Conservation (phyloP, 768 basidiomycete genomes). For the Tricholoma hemisulphureum region DNA sequence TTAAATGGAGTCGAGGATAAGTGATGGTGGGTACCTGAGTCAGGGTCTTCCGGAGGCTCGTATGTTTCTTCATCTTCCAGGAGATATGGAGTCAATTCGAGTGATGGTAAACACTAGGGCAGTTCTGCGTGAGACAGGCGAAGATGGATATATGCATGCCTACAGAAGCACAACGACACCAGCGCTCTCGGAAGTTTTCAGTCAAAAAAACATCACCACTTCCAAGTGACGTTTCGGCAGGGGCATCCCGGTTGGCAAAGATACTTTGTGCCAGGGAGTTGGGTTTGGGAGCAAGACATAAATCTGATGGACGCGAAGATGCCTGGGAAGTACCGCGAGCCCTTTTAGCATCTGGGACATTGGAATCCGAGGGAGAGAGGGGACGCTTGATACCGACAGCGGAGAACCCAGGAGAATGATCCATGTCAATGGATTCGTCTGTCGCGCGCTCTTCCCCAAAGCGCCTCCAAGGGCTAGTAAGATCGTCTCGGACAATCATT, state of each 20-base stretch:
- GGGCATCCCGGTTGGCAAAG: constrained; percentile 28
- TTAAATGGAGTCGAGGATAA: constrained; percentile 9
- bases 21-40: constrained; percentile 53
- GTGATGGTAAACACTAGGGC: constrained; percentile 56
- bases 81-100: constrained; percentile 57
- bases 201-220: constrained; percentile 75
- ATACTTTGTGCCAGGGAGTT: constrained; percentile 48
- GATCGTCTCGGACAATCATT: constrained; percentile 59
- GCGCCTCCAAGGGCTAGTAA: constrained; percentile 50
- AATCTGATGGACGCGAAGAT: constrained; percentile 14
- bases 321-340: constrained; percentile 26
- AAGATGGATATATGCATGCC: constrained; percentile 18
- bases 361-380: constrained; percentile 36
- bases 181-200: constrained; percentile 70
- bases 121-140: constrained; percentile 6
- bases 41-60: constrained; percentile 84
- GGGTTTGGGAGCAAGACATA: constrained; percentile 57
- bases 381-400: constrained; percentile 50
- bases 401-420: constrained; percentile 20
- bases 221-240: constrained; percentile 38
- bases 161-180: constrained; percentile 73
- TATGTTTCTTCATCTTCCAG: constrained; percentile 81
- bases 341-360: constrained; percentile 38
- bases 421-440: constrained; percentile 27
- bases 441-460: constrained; percentile 35